Base-by-base conservation (phyloP, 2,329 filamentous ascomycete genomes). In the Pseudogymnoascus sp. region DNA sequence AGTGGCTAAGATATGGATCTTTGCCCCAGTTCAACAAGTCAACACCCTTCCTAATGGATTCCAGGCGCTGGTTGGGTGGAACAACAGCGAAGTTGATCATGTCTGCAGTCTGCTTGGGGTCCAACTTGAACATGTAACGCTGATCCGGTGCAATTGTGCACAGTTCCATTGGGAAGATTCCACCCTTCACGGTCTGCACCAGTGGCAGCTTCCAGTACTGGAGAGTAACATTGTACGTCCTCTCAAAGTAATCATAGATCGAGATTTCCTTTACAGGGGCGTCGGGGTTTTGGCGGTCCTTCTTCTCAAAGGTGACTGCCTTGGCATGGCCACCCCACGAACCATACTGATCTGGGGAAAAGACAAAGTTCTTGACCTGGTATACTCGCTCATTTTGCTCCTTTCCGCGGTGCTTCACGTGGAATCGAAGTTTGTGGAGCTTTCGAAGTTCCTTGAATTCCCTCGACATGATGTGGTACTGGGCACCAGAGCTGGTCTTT, bases 71-170 rank as follows among this genome's bases (percentile, higher is more conserved):
- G 0, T 73, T 72, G 0, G 94, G 94, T 1, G 87, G 82, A 5
- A 89, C 91, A 4, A 96, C 93, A 0, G 93, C 92, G 69, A 93
- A 91, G 74, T 89, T 93, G 78, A 99, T 97, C 94, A 99, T 99
- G 4, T 82, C 76, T 0, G 87, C 78, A 0, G 93, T 97, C 65
- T 76, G 80, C 0, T 70, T 67, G 0, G 81, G 78, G 61, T 81
- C 81, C 1, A 89, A 72, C 73, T 89, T 89, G 75, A 78, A 87
- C 0, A 78, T 77, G 66, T 87, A 90, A 0, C 83, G 78, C 71
- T 89, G 86, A 70, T 83, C 80, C 0, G 77, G 73, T 37, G 78
- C 69, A 6, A 86, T 66, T 7, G 75, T 74, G 62, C 83, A 84
- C 3, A 85, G 72, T 67, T 89, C 87, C 75, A 88, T 81, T 0